Evolutionary conservation across 2,329 filamentous ascomycete species (phyloP), one percentile per base, ranked within the genome.

Genomic region (Fusarium sublunatum): DNA sequence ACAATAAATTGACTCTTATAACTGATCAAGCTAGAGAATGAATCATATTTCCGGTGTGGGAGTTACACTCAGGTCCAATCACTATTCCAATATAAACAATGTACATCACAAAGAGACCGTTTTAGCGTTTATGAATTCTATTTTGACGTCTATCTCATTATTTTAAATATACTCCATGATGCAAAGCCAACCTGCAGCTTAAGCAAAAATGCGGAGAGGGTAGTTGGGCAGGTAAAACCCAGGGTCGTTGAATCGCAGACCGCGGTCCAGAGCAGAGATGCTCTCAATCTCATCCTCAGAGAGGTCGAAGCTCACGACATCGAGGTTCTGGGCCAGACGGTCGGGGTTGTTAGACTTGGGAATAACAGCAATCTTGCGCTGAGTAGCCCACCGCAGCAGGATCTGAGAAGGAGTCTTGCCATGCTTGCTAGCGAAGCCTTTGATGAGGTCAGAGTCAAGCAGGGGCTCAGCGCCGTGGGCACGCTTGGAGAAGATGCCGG

Each of bases 371-470:
- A 89, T 76, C n/a, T 79, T 79, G 25, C 86, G 78, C 78, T 89
- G 87, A 1, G 88, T 89, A 3, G 86, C 82, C 88, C 88, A 91
- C 26, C 88, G 79, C 43, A 91, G 78, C 53, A 90, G 78, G 2
- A 90, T 80, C 80, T 91, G 88, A 3, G 88, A 86, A 4, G 88
- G 82, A 0, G 86, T 86, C 76, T 84, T 86, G 63, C 72, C 72
- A 50, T 86, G 76, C 75, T 84, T 86, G 44, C 79, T 74, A 8
- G 87, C 83, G 58, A 85, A 77, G 36, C 68, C 70, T 71, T 79
- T 83, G 70, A 90, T 75, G 11, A 75, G 70, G 24, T 67, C 60
- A 15, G 71, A 58, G 60, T 76, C 73, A 46, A 77, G 70, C 8
- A 77, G 71, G 9, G 65, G 63, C 52, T 63, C 53, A 8, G 68